Base-by-base conservation (phyloP, 148 eudicot genomes). In the Mesembryanthemum crystallinum region DNA sequence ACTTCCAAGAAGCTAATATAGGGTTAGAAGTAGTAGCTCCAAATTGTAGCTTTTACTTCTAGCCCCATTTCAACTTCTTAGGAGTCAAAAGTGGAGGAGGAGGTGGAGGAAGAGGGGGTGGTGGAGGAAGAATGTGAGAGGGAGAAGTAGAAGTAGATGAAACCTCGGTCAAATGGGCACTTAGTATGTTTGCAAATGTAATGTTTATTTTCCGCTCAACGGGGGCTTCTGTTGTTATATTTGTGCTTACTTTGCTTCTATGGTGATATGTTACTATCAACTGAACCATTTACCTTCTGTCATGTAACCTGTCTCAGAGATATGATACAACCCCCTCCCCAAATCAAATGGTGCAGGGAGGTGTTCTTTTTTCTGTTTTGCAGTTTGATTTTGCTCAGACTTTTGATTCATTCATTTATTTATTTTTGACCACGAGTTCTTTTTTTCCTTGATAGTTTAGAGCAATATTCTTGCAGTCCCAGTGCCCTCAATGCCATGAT, bases 371-470 rank as follows among this genome's bases (percentile, higher is more conserved):
- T 37, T 66, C 29, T 66, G 8, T 39, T 24, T 33, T 9, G 13
- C 6, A 6, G 24, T n/a, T 70, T 24, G 1, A 25, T 59, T 17
- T 28, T 62, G 35, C 11, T 20, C 15, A n/a, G 35, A 33, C 15
- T 10, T 66, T n/a, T 47, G 45, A 24, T 1, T 64, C 27, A 10
- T 61, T 61, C 8, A 24, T 21, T 10, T 10, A 11, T 54, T 17
- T 66, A 28, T 29, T 75, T 7, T 66, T 13, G 21, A 73, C 24
- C 49, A 47, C 59, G 8, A 58, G 59, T 68, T 76, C 52, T 12
- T 43, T 68, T 27, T 9, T 24, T 21, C 28, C 8, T 14, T 24
- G 24, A 33, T 65, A 59, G 29, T 14, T 24, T 52, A 30, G 43
- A 49, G 32, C n/a, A 30, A 30, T n/a, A 47, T 64, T 15, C 61